Base-by-base conservation (phyloP, 2,329 filamentous ascomycete genomes). In the Seiridium cupressi region DNA sequence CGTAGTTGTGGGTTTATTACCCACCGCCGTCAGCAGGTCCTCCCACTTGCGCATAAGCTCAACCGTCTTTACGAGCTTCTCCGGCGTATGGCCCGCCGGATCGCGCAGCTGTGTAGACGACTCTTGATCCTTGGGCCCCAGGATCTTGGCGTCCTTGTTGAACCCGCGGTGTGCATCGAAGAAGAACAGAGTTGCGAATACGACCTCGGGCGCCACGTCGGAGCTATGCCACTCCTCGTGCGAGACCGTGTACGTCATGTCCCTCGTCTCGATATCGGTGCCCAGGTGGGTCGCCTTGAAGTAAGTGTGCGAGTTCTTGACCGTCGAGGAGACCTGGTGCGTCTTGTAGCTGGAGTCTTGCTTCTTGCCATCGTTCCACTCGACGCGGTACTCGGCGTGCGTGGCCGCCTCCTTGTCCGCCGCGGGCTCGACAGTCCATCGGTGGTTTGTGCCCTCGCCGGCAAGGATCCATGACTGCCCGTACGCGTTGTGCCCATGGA, bases 401-500 rank as follows among this genome's bases (percentile, higher is more conserved):
- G 72, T 74, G 0, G 71, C 71, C 3, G 56, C 54, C 1, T 40
- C 55, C 0, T 46, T 11, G 9, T 66, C 57, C 1, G 60, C 49
- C 11, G 62, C 66, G 1, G 60, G 59, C 34, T 68, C 62, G 1
- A 70, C 69, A 3, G 69, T 42, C 55, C 71, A 75, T 7, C 61
- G 60, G 49, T 68, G 66, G 59, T 76, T 71, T 5, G n/a, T 64
- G 2, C 69, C 73, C 56, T 72, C 61, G 8, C 74, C 75, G 0
- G 70, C 70, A 10, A 77, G 63, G 7, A 76, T 67, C 73, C 74
- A 77, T 59, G 73, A 74, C 60, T 75, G 72, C 0, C 65, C 73
- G 57, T 70, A 73, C 1, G 70, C 59, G 55, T 76, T 73, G 49
- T 77, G 74, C 1, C 71, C 71, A 58, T 75, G 74, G 11, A 76